Evolutionary conservation across 169 alveolate species (phyloP).

Genomic region (Plasmodium knowlesi): DNA sequence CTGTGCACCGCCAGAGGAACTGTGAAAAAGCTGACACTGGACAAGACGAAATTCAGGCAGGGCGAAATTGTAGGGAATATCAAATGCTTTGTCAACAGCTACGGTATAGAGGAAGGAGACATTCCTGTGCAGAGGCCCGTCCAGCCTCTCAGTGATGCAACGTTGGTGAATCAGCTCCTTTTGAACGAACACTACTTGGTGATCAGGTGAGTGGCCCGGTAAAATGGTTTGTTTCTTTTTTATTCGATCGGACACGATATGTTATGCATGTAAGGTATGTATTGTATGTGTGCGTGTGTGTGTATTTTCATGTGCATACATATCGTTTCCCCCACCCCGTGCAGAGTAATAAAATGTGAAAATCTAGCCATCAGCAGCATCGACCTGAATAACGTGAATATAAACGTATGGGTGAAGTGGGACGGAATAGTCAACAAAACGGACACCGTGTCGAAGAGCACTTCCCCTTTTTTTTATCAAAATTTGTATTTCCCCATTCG

Average conservation of each 20-base stretch:
- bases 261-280: too few species aligned
- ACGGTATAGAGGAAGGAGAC: slow-evolving; percentile 76
- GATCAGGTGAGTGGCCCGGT: slow-evolving; percentile 43
- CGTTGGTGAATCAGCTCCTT: slow-evolving; percentile 77
- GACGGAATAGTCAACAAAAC: slow-evolving; percentile 87
- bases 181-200: slow-evolving; percentile 78
- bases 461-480: slow-evolving; percentile 88
- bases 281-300: slow-evolving; percentile 16
- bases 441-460: slow-evolving; percentile 80
- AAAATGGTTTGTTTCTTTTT: too few species aligned
- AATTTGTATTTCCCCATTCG: slow-evolving; percentile 90
- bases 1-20: slow-evolving; percentile 22
- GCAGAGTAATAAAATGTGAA: slow-evolving; percentile 86
- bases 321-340: neutral
- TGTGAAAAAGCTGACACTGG: slow-evolving; percentile 82
- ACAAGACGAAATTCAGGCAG: slow-evolving; percentile 79
- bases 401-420: slow-evolving; percentile 90
- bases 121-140: slow-evolving; percentile 75
- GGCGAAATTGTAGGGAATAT: slow-evolving; percentile 87
- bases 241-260: too few species aligned
- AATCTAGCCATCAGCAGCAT: slow-evolving; percentile 86
- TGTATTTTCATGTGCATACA: neutral
- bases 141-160: slow-evolving; percentile 81
- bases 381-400: slow-evolving; percentile 87
- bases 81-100: slow-evolving; percentile 81